These are phyloP conservation scores for Endothia cerciana DNA, from an alignment of 2,329 filamentous ascomycete genomes.

Conservation along the genomic window DNA sequence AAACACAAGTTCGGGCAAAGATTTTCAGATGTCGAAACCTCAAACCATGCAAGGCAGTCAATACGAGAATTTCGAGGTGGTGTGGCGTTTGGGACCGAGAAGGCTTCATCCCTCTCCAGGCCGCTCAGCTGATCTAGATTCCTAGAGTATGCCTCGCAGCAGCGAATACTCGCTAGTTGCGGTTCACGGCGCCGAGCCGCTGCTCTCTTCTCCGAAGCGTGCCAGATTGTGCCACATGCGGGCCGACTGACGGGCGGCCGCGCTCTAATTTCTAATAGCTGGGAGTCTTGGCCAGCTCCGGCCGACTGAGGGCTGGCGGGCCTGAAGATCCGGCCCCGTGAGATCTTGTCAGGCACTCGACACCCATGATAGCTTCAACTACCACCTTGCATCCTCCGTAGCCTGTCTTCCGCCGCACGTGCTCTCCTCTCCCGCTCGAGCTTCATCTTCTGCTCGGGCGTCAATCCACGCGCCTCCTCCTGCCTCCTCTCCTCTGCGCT, in stretches of 20 bases:
- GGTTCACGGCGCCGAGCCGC: neutral
- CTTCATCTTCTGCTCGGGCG: slow-evolving; percentile 81
- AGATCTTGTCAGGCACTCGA: neutral
- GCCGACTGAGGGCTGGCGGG: neutral
- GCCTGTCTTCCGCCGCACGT: slow-evolving; percentile 86
- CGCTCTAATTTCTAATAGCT: slow-evolving; percentile 2
- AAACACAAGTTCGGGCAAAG: neutral
- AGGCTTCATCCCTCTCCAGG: neutral
- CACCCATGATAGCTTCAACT: slow-evolving; percentile 29
- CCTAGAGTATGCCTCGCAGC: neutral
- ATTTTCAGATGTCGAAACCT: neutral
- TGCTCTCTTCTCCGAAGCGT: neutral
- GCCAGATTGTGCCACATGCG: neutral
- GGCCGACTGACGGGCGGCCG: slow-evolving; percentile 9
- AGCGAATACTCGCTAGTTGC: neutral
- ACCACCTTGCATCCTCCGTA: slow-evolving; percentile 66
- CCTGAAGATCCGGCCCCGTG: neutral
- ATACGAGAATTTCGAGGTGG: neutral
- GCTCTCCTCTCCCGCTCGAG: slow-evolving; percentile 89
- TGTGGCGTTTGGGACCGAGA: neutral
- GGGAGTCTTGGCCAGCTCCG: neutral
- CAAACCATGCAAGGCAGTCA: neutral
- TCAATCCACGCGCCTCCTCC: slow-evolving; percentile 83
- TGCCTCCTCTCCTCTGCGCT: slow-evolving; percentile 80
- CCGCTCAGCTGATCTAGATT: neutral